Base-by-base conservation (phyloP, 192 early-diverging fungal species). In the Geranomyces michiganensis region DNA sequence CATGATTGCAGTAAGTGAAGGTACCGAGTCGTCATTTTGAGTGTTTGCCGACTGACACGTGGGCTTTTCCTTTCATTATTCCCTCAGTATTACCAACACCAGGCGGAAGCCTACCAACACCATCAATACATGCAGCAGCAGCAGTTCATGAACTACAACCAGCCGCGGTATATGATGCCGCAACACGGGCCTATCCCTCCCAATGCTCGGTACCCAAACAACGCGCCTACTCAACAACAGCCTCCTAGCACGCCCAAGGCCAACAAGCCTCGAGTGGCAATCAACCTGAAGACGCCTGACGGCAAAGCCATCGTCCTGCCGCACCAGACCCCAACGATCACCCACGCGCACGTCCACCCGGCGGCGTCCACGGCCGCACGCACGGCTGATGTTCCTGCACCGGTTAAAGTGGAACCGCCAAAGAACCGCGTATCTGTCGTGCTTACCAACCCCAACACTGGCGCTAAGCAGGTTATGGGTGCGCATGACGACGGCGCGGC, bases 371-470 rank as follows among this genome's bases (percentile, higher is more conserved):
- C 51, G 17, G 51, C 51, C 4, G 6, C 51, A 15, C 51, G 51
- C 51, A 53, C 51, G 6, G n/a, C 51, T 53, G 24, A 26, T 17
- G 51, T 53, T 15, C 21, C 58, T 7, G 29, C 58, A 26, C 24
- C 31, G 7, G 58, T 60, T 7, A 60, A 60, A 29, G 19, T 33
- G 2, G 58, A 60, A 29, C 58, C 58, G 17, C 8, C 58, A 7
- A 60, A 60, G 58, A 53, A 17, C 51, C 22, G 58, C 21, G 58
- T 60, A 8, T 2, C 58, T 3, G 58, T 60, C 30, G 58, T 60
- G 4, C 31, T 60, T 8, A 60, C 29, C 58, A 33, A 60, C 58
- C 58, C 58, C 58, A 60, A 60, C 58, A 60, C 58, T 17, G 58
- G 58, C 15, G 15, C 17, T 17, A 53, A 26, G n/a, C 51, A 53